These are phyloP conservation scores for Coemansia sp. DNA, from an alignment of 192 early-diverging fungal species.

Conservation along the genomic window DNA sequence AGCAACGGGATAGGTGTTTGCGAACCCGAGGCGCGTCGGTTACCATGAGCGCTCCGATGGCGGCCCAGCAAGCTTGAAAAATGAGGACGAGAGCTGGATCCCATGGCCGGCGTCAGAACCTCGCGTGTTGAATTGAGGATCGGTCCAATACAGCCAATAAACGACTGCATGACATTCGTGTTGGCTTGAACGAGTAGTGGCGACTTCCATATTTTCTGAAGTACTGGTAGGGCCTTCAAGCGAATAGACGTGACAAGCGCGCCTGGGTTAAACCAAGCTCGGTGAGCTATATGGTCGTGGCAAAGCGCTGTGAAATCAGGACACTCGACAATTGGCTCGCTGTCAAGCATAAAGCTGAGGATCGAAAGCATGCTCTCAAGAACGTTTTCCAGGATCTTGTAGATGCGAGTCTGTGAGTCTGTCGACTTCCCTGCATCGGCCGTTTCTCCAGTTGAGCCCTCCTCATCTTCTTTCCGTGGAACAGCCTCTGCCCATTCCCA, in stretches of 20 bases:
- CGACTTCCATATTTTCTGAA: conserved; percentile 66
- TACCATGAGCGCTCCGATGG: conserved; percentile 14
- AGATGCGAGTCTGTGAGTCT: conserved; percentile 24
- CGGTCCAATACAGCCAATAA: conserved; percentile 65
- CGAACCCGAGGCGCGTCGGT: conserved; percentile 16
- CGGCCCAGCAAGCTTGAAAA: conserved; percentile 23
- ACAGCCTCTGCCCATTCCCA: conserved; percentile 48
- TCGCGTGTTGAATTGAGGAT: conserved; percentile 79
- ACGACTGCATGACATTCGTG: conserved; percentile 56
- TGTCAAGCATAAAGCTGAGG: conserved; percentile 68
- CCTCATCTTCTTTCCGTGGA: conserved; percentile 12
- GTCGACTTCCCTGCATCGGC: neutral
- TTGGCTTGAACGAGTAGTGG: conserved; percentile 59
- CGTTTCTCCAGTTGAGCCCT: neutral
- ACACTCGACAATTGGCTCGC: conserved; percentile 73
- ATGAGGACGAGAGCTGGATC: conserved; percentile 25
- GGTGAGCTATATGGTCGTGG: conserved; percentile 39
- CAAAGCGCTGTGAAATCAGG: conserved; percentile 50
- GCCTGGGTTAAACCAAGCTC: conserved; percentile 70
- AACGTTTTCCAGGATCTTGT: conserved; percentile 32
- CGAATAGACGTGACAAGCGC: conserved; percentile 69
- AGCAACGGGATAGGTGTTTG: conserved; percentile 41
- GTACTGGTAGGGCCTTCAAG: conserved; percentile 59
- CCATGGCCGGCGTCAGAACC: conserved; percentile 2
- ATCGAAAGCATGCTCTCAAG: conserved; percentile 56